These are phyloP conservation scores for Noccaea caerulescens DNA, from an alignment of 345 rosid genomes.

Conservation along the genomic window DNA sequence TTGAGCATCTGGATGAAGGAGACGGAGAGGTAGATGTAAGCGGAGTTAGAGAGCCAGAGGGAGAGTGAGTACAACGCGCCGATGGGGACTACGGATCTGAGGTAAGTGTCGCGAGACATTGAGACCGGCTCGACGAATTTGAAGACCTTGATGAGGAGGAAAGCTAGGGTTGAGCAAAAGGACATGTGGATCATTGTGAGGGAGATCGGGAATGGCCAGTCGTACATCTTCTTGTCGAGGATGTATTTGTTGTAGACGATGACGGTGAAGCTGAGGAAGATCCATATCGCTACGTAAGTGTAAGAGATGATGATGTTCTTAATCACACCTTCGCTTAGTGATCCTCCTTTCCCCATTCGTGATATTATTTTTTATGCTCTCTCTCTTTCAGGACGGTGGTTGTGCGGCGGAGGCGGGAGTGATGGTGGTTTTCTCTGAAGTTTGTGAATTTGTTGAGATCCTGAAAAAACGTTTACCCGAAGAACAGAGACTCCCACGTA, in stretches of 20 bases:
- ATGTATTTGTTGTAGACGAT: slow-evolving; percentile 98
- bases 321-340: slow-evolving; percentile 77
- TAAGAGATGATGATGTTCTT: slow-evolving; percentile 89
- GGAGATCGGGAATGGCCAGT: slow-evolving; percentile 93
- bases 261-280: slow-evolving; percentile 97
- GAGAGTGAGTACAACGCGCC: slow-evolving; percentile 88
- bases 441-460: slow-evolving; percentile 35
- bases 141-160: slow-evolving; percentile 86
- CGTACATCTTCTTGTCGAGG: slow-evolving; percentile 95
- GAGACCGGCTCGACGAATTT: slow-evolving; percentile 89
- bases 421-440: neutral
- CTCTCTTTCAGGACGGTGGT: slow-evolving; percentile 20
- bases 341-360: slow-evolving; percentile 87
- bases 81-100: slow-evolving; percentile 88
- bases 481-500: slow-evolving; percentile 25
- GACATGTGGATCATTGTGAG: slow-evolving; percentile 99
- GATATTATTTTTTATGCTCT: neutral
- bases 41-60: slow-evolving; percentile 93
- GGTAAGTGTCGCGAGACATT: slow-evolving; percentile 77
- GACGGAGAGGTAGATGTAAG: slow-evolving; percentile 91
- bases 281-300: slow-evolving; percentile 91
- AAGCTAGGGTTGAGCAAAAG: slow-evolving; percentile 81
- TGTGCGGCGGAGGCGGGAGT: slow-evolving; percentile 32
- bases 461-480: slow-evolving; percentile 31
- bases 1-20: slow-evolving; percentile 96